These are phyloP conservation scores for Guillardia theta DNA, from an alignment of 78 protist species.

Conservation along the genomic window DNA sequence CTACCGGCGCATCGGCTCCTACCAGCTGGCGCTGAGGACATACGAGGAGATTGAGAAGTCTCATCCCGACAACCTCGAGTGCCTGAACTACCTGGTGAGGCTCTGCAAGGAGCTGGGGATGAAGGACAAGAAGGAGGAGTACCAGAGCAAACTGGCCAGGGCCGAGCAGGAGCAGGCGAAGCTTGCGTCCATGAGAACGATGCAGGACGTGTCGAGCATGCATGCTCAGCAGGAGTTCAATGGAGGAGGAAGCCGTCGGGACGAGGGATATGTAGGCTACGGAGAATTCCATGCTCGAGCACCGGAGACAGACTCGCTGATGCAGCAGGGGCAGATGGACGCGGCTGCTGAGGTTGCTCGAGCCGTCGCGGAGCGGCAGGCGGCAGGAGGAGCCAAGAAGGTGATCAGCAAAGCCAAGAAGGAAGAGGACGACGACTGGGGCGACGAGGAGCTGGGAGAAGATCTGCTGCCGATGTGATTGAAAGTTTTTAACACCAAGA, in stretches of 20 bases:
- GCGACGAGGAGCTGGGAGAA: slow-evolving; percentile 37
- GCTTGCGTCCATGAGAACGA: not conserved
- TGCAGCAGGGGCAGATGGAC: not conserved
- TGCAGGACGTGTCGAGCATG: not conserved
- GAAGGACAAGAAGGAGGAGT: slow-evolving; percentile 44
- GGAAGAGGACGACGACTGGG: slow-evolving; percentile 15
- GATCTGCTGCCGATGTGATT: slow-evolving; percentile 15
- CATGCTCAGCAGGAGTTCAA: not conserved
- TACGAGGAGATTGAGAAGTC: slow-evolving; percentile 51
- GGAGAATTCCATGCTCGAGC: not conserved
- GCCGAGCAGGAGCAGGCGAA: not conserved
- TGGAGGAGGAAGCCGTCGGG: not conserved
- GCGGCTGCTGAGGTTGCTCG: not conserved
- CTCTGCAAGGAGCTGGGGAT: slow-evolving; percentile 51
- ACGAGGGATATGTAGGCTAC: not conserved
- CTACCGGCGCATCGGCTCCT: slow-evolving; percentile 57
- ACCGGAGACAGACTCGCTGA: not conserved
- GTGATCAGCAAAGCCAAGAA: not conserved
- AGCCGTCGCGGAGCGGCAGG: not conserved
- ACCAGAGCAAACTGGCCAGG: not conserved
- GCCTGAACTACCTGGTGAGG: slow-evolving; percentile 49
- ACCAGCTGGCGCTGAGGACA: slow-evolving; percentile 46
- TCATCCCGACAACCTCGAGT: slow-evolving; percentile 69
- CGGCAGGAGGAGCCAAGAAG: not conserved
- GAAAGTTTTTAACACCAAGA: not conserved